A percentile compares a stretch with the other conserved stretches of the same genome.
These are phyloP conservation scores for Cnidoscolus chayamansa DNA, from an alignment of 441 rosid genomes.

Conservation along the genomic window DNA sequence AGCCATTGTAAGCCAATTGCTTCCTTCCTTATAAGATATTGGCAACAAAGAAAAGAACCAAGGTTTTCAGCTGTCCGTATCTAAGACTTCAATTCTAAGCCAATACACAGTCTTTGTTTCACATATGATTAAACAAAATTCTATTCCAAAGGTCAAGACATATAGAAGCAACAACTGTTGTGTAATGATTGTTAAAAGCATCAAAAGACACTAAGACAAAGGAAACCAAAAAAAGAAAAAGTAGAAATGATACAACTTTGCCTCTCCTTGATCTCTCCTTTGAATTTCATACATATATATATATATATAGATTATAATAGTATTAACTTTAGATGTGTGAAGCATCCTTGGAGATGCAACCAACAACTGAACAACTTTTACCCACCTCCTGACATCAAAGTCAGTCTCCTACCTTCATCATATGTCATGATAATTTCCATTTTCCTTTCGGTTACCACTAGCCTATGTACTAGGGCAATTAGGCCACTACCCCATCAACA, in stretches of 20 bases:
- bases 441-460: conserved; percentile 41
- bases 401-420: conserved; percentile 34
- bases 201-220: not conserved
- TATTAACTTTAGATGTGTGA: conserved; percentile 15
- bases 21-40: not conserved
- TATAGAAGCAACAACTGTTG: not conserved
- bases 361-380: conserved; percentile 13
- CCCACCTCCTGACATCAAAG: conserved; percentile 24
- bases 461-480: conserved; percentile 21
- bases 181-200: conserved; percentile 4
- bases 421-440: conserved; percentile 25
- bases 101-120: not conserved
- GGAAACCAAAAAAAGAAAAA: not conserved
- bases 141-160: not conserved
- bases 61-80: not conserved
- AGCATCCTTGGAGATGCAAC: conserved; percentile 23
- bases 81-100: conserved; percentile 9
- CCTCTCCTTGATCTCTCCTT: not conserved
- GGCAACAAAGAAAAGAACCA: not conserved
- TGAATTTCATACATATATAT: not conserved
- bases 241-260: conserved; percentile 8
- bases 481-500: not conserved
- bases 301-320: not conserved
- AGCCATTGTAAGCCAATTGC: not conserved
- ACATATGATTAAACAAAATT: not conserved